Percentiles rank a stretch among this genome's conserved stretches.
These are phyloP conservation scores for Salix exigua DNA, from an alignment of 345 rosid genomes.

Conservation along the genomic window DNA sequence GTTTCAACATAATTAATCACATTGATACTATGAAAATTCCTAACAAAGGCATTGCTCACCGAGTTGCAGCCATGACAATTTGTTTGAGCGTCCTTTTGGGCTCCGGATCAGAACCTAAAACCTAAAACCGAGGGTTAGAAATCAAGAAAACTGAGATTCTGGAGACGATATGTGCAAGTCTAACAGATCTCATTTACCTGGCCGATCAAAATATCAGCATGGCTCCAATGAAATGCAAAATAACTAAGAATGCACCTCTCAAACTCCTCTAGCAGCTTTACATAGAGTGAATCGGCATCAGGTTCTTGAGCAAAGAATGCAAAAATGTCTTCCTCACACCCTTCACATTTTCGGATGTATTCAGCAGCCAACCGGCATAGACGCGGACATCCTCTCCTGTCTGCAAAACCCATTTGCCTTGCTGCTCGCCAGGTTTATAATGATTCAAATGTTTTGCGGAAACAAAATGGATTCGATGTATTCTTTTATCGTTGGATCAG, in stretches of 20 bases:
- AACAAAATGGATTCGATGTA: not conserved
- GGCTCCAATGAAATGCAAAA: constrained; percentile 82
- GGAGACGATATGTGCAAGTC: not conserved
- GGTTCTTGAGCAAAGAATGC: constrained; percentile 47
- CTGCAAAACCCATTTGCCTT: constrained; percentile 74
- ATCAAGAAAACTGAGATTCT: not conserved
- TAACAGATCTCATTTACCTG: constrained; percentile 41
- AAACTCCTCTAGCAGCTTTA: constrained; percentile 64
- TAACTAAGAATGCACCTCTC: constrained; percentile 80
- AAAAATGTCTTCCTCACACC: constrained; percentile 51
- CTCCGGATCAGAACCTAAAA: constrained; percentile 48
- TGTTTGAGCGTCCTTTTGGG: constrained; percentile 58
- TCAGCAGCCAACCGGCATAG: constrained; percentile 63
- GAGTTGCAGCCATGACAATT: constrained; percentile 82
- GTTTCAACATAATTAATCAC: not conserved
- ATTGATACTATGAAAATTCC: not conserved
- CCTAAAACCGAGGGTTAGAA: constrained; percentile 31
- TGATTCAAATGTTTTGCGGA: not conserved
- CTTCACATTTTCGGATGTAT: constrained; percentile 50
- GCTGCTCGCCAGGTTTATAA: constrained; percentile 35
- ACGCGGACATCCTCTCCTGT: constrained; percentile 60
- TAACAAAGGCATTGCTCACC: constrained; percentile 30
- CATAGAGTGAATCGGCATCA: constrained; percentile 54
- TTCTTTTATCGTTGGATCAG: not conserved
- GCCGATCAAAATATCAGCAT: constrained; percentile 53